A percentile compares a stretch with the other conserved stretches of the same genome.
These are phyloP conservation scores for Penicillium frequentans DNA, from an alignment of 2,329 filamentous ascomycete genomes.

Conservation along the genomic window DNA sequence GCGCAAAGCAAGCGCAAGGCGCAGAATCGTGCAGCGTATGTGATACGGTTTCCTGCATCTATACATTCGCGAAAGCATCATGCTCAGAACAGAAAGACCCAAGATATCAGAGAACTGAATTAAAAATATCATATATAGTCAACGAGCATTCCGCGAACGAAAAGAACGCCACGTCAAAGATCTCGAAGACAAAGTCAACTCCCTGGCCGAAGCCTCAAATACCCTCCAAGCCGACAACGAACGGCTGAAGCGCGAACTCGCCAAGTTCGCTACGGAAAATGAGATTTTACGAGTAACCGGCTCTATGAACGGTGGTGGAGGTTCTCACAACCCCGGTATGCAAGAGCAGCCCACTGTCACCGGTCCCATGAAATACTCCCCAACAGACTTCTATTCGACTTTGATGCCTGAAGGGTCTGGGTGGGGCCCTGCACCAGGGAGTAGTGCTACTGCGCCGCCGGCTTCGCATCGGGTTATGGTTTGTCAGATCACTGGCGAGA, in stretches of 20 bases:
- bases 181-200: slow-evolving; percentile 79
- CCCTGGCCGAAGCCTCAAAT: slow-evolving; percentile 71
- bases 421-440: neutral
- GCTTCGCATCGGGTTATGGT: slow-evolving; percentile 66
- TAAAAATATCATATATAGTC: slow-evolving; percentile 53
- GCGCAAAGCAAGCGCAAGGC: slow-evolving; percentile 65
- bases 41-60: slow-evolving; percentile 9
- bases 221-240: slow-evolving; percentile 80
- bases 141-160: slow-evolving; percentile 92
- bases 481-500: slow-evolving; percentile 64
- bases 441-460: neutral
- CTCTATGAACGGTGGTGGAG: slow-evolving; percentile 32
- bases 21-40: slow-evolving; percentile 72
- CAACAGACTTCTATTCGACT: slow-evolving; percentile 69
- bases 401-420: slow-evolving; percentile 52
- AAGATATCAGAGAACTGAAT: neutral
- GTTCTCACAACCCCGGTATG: slow-evolving; percentile 40
- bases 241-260: slow-evolving; percentile 77
- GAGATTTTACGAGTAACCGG: slow-evolving; percentile 81
- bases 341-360: slow-evolving; percentile 53
- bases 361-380: slow-evolving; percentile 69
- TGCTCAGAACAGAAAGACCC: neutral
- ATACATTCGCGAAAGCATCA: neutral
- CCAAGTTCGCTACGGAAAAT: slow-evolving; percentile 84
- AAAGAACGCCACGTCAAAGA: slow-evolving; percentile 95